These are phyloP conservation scores for Trichoderma gamsii DNA, from an alignment of 495 filamentous ascomycete genomes.

Conservation along the genomic window DNA sequence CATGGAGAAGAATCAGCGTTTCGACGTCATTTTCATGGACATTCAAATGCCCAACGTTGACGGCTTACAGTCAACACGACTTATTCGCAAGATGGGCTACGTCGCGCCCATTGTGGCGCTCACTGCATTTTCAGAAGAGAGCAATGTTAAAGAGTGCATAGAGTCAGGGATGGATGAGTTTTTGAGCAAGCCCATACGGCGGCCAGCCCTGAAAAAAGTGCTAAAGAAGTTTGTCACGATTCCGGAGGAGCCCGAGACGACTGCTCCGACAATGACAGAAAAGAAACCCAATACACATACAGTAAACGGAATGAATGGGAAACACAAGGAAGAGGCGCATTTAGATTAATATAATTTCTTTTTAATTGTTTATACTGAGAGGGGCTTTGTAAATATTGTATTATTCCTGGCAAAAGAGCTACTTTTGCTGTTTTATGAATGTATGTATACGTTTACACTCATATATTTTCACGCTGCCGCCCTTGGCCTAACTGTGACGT, in stretches of 20 bases:
- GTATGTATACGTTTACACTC: neutral
- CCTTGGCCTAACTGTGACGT: slow-evolving; percentile 14
- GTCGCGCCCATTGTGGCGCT: slow-evolving; percentile 84
- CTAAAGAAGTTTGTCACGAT: slow-evolving; percentile 60
- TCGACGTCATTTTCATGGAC: slow-evolving; percentile 91
- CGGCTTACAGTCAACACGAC: slow-evolving; percentile 77
- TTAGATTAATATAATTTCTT: slow-evolving; percentile 3
- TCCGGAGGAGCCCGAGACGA: slow-evolving; percentile 45
- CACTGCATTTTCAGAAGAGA: slow-evolving; percentile 85
- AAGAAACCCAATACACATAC: neutral
- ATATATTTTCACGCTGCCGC: neutral
- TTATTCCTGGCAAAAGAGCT: neutral
- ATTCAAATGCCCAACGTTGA: slow-evolving; percentile 94
- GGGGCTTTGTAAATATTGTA: too few species aligned
- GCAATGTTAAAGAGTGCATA: slow-evolving; percentile 80
- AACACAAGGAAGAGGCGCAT: neutral
- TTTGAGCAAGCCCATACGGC: slow-evolving; percentile 71
- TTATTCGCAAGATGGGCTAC: slow-evolving; percentile 83
- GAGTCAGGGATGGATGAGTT: slow-evolving; percentile 71
- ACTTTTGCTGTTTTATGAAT: neutral
- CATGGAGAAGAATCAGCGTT: slow-evolving; percentile 65
- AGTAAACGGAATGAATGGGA: neutral
- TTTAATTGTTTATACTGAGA: neutral
- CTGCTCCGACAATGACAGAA: slow-evolving; percentile 25
- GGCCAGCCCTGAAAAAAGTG: slow-evolving; percentile 79